Conservation (phyloP, 306 rosid species). For the Medicago ruthenica region DNA sequence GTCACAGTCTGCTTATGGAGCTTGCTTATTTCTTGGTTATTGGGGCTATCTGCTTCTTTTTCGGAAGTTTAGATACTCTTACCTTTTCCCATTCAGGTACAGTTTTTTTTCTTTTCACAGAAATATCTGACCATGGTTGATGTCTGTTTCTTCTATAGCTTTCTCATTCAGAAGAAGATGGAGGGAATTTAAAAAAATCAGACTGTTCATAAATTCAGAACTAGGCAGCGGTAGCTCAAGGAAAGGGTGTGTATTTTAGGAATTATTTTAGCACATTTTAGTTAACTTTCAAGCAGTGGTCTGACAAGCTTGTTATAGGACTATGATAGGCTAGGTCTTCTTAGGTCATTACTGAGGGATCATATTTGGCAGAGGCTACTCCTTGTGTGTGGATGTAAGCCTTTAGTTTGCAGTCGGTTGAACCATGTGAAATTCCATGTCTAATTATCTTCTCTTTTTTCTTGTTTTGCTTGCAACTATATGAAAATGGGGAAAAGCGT, state of each 20-base stretch:
- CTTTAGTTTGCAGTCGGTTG: conserved; percentile 27
- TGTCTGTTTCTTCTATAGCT: conserved; percentile 3
- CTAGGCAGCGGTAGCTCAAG: conserved; percentile 20
- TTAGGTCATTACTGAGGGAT: conserved; percentile 20
- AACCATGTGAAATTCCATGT: conserved; percentile 6
- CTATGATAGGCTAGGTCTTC: conserved; percentile 12
- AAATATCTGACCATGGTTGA: conserved; percentile 12
- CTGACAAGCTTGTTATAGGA: neutral
- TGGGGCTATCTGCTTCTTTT: conserved; percentile 81
- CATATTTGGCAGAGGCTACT: neutral
- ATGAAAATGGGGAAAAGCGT: neutral
- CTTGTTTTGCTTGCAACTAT: neutral
- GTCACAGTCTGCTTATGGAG: conserved; percentile 92
- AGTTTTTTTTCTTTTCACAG: conserved; percentile 33
- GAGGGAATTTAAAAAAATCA: conserved; percentile 2
- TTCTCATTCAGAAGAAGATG: conserved; percentile 29
- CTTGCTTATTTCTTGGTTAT: conserved; percentile 82
- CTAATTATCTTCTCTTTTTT: neutral
- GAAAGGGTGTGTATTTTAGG: conserved; percentile 27
- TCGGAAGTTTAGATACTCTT: conserved; percentile 53
- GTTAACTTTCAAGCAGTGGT: conserved; percentile 31
- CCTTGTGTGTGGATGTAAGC: conserved; percentile 24
- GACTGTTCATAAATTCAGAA: conserved; percentile 25
- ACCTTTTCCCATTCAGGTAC: conserved; percentile 89
- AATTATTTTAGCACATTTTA: conserved; percentile 29